Percentiles rank a stretch among this genome's conserved stretches.
Conservation (phyloP, 2,329 filamentous ascomycete species). For the Cercospora beticola region DNA sequence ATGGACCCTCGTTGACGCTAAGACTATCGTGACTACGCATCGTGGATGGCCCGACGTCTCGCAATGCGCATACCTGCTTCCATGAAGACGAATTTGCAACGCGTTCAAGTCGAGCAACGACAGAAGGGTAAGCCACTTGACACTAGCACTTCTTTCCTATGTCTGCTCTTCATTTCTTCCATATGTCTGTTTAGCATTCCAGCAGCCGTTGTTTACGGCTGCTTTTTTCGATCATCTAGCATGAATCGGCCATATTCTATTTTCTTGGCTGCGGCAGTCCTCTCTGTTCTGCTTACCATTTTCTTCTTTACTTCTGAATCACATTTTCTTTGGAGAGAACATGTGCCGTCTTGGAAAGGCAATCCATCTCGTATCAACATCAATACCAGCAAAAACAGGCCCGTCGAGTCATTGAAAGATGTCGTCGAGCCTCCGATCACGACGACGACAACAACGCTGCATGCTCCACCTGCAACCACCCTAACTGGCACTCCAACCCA, state of each 20-base stretch:
- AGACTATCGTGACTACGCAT: neutral
- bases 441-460: neutral
- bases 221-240: neutral
- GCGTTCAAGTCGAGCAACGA: neutral
- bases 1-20: neutral
- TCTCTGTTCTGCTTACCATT: slow-evolving; percentile 6
- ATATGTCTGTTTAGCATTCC: neutral
- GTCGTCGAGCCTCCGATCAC: neutral
- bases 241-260: slow-evolving; percentile 9
- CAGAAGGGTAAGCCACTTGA: neutral
- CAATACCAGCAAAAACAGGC: neutral
- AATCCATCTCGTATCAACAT: neutral
- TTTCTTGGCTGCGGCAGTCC: slow-evolving; percentile 9
- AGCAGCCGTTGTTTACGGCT: neutral
- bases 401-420: neutral
- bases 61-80: neutral
- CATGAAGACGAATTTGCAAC: neutral
- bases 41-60: neutral
- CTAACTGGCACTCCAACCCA: neutral
- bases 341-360: neutral
- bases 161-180: neutral
- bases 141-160: neutral
- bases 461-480: neutral
- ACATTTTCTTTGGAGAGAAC: neutral
- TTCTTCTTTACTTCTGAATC: slow-evolving; percentile 6